These are phyloP conservation scores for Gynochthodes officinalis DNA, from an alignment of 257 asterid species.

Conservation along the genomic window DNA sequence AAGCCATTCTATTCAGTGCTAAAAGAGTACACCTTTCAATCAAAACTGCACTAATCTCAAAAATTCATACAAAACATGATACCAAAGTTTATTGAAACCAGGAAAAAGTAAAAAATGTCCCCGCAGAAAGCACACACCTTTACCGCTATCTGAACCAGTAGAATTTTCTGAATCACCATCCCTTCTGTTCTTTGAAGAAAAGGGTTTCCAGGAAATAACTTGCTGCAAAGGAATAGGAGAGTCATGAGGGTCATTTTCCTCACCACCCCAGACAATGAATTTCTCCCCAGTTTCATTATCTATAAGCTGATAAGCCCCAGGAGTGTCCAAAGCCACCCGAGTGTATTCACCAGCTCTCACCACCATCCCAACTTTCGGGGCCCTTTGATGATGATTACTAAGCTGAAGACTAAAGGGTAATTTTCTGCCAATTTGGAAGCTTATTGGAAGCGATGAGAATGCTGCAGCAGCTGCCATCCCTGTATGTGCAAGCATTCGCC, in stretches of 20 bases:
- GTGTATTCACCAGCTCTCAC: slow-evolving; percentile 24
- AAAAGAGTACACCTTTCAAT: background rate
- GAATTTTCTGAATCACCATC: background rate
- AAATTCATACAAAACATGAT: background rate
- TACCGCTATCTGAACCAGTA: slow-evolving; percentile 4
- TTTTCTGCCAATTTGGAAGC: slow-evolving; percentile 2
- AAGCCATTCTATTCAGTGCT: slow-evolving; percentile 1
- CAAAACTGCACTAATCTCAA: background rate
- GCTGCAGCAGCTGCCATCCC: slow-evolving; percentile 23
- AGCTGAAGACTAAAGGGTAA: slow-evolving; percentile 1
- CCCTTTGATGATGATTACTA: background rate
- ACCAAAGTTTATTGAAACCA: background rate
- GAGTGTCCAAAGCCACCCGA: slow-evolving; percentile 34
- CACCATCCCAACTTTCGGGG: slow-evolving; percentile 4
- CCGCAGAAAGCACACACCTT: slow-evolving; percentile 16
- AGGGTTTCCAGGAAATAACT: slow-evolving; percentile 32
- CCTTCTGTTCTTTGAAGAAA: slow-evolving; percentile 15
- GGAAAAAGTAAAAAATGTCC: background rate
- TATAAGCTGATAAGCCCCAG: slow-evolving; percentile 42
- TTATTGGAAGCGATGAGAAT: slow-evolving; percentile 9
- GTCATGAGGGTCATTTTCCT: slow-evolving; percentile 26
- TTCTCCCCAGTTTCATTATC: slow-evolving; percentile 42
- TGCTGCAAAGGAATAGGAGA: slow-evolving; percentile 28
- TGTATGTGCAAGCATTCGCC: slow-evolving; percentile 2
- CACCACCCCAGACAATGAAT: slow-evolving; percentile 39